Conservation (phyloP, 768 basidiomycete species). For the Boletus rubroflammeus region DNA sequence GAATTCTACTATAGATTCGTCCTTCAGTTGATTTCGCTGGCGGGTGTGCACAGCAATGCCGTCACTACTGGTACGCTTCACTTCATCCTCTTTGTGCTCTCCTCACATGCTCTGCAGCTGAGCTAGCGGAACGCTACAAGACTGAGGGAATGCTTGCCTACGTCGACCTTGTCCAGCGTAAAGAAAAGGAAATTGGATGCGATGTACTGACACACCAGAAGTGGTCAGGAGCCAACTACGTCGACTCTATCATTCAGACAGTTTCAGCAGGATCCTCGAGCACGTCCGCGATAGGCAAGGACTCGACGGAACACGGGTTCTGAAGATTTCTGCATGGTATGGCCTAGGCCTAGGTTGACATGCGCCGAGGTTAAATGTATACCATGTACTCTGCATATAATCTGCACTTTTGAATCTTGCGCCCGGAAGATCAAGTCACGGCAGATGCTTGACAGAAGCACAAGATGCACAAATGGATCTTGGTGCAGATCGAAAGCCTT, state of each 20-base stretch:
- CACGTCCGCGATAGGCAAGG: constrained; percentile 77
- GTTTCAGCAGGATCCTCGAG: constrained; percentile 87
- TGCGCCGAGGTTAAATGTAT: constrained; percentile 2
- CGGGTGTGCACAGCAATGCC: constrained; percentile 85
- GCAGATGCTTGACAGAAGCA: constrained; percentile 1
- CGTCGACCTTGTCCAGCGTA: constrained; percentile 81
- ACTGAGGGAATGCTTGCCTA: constrained; percentile 92
- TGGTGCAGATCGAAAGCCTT: constrained; percentile 6
- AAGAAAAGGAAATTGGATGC: constrained; percentile 83
- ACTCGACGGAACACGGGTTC: constrained; percentile 88
- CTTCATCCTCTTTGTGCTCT: neutral
- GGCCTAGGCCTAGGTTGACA: neutral
- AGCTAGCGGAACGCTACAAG: constrained; percentile 77
- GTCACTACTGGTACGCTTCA: constrained; percentile 59
- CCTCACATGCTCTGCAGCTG: constrained; percentile 43
- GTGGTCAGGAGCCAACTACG: constrained; percentile 93
- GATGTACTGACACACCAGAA: constrained; percentile 94
- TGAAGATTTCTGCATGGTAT: constrained; percentile 27
- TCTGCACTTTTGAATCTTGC: neutral
- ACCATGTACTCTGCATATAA: neutral
- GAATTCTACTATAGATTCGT: constrained; percentile 58
- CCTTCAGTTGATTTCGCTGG: constrained; percentile 84
- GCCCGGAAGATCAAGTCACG: constrained; percentile 3
- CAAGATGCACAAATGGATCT: constrained; percentile 13
- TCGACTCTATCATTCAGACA: constrained; percentile 79